These are phyloP conservation scores for Petunia hybrid DNA, from an alignment of 305 asterid genomes.

Conservation along the genomic window DNA sequence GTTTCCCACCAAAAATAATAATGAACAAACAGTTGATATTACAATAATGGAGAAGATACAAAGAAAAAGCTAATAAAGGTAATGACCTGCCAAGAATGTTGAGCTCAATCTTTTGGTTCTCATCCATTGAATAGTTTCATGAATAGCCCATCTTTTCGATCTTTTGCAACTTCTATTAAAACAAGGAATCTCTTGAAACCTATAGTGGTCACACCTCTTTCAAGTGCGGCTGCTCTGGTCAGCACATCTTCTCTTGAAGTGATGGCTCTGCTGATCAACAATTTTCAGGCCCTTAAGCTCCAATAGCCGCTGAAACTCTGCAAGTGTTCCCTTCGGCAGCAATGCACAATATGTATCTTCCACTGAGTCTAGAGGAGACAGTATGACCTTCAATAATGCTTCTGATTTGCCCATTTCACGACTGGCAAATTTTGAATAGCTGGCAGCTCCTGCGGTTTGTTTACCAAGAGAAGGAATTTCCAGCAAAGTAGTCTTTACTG, in stretches of 20 bases:
- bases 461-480: slow-evolving; percentile 30
- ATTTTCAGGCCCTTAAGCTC: slow-evolving; percentile 94
- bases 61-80: too few relatives aligned
- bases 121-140: slow-evolving; percentile 78
- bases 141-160: slow-evolving; percentile 84
- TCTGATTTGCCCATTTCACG: slow-evolving; percentile 99
- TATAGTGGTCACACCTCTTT: too few relatives aligned
- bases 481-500: too few relatives aligned
- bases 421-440: slow-evolving; percentile 88
- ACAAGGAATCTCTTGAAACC: slow-evolving; percentile 47
- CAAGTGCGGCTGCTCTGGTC: too few relatives aligned
- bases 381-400: slow-evolving; percentile 89
- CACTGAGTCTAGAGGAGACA: slow-evolving; percentile 94
- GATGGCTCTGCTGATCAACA: slow-evolving; percentile 70
- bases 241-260: too few relatives aligned
- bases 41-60: too few relatives aligned
- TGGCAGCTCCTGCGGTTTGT: slow-evolving; percentile 80
- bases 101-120: too few relatives aligned
- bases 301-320: slow-evolving; percentile 89
- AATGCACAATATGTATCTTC: slow-evolving; percentile 72
- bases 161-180: slow-evolving; percentile 81
- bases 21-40: too few relatives aligned
- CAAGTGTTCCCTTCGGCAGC: slow-evolving; percentile 53
- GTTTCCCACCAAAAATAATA: slow-evolving; percentile 23
- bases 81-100: too few relatives aligned